Evolutionary conservation across 1,284 basidiomycete genomes (phyloP), one percentile per base, ranked within the genome.

Genomic region (Cutaneotrichosporon sp.): DNA sequence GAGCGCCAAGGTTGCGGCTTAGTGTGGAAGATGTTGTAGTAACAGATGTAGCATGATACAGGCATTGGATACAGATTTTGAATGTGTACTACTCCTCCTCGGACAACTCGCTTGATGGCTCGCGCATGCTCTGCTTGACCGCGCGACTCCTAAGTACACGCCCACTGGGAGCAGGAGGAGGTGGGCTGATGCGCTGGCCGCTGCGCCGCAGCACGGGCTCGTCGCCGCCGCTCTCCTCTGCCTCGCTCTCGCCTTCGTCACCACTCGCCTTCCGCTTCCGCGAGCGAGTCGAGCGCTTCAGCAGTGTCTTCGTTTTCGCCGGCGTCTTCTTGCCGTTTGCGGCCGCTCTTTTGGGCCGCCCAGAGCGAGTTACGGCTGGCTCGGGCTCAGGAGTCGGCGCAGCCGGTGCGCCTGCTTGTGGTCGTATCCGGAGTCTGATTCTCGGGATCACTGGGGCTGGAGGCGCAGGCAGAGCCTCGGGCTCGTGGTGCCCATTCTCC

Each of bases 131-230:
- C 14, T 20, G 22, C 64, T 72, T 73, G 11, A 65, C 60, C 5
- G 59, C 65, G 13, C n/a, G n/a, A n/a, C 69, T 71, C 13, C 72
- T 62, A 13, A 72, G 58, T 29, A 66, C 70, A 25, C 72, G 59
- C 5, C 46, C 46, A 7, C 69, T 67, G 1, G 58, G 33, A 9
- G 65, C 55, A 10, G 63, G 42, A 4, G 51, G 51, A n/a, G 8
- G 25, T 38, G 13, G 36, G 36, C 13, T 5, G 18, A 16, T 38
- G 65, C 43, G 8, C 56, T 52, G 4, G 46, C 56, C 47, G 22
- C 38, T 34, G 13, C 34, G 45, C 9, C 38, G 14, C n/a, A 42
- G 36, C 36, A 16, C 13, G 31, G 54, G 29, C 25, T 33, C 46
- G 1, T 54, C 56, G 18, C 52, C 31, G 2, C 50, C 58, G 29